Evolutionary conservation across 1,284 basidiomycete species (phyloP).

Genomic region (Microbotryum lychnidis-dioicae): DNA sequence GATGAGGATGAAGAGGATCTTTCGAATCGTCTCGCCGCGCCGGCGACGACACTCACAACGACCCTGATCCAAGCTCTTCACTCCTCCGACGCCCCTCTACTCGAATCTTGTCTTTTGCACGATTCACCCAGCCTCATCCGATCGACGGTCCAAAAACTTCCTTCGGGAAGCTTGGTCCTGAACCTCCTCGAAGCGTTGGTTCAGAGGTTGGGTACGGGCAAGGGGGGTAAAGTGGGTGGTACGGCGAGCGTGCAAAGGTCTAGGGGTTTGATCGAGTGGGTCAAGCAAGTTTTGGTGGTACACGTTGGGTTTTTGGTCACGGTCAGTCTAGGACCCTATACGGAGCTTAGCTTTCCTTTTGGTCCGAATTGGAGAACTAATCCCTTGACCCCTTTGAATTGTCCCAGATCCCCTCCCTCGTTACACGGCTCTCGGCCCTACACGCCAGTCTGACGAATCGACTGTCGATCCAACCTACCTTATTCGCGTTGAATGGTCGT

Average conservation of each 20-base stretch:
- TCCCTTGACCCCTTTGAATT: no score
- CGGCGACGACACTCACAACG: constrained; percentile 80
- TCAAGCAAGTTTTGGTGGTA: constrained; percentile 73
- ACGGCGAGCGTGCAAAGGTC: constrained; percentile 59
- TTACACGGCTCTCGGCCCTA: constrained; percentile 52
- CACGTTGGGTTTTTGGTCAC: constrained; percentile 94
- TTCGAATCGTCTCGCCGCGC: constrained; percentile 47
- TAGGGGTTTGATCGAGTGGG: constrained; percentile 81
- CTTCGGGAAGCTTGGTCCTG: constrained; percentile 72
- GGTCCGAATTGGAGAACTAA: neutral
- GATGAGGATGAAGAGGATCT: constrained; percentile 23
- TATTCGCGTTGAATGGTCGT: constrained; percentile 52
- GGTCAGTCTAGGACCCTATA: constrained; percentile 43
- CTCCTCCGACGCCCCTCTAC: constrained; percentile 77
- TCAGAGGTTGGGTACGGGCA: constrained; percentile 69
- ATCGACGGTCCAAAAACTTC: constrained; percentile 79
- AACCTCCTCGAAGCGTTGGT: constrained; percentile 82
- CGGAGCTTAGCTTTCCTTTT: neutral
- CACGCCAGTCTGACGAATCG: constrained; percentile 61
- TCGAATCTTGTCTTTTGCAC: constrained; percentile 81
- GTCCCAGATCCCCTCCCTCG: constrained; percentile 28
- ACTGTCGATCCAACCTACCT: constrained; percentile 45
- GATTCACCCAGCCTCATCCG: constrained; percentile 72
- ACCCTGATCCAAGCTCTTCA: constrained; percentile 95
- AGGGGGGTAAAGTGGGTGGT: constrained; percentile 66